Conservation (phyloP, 2,329 filamentous ascomycete species). For the Neofusicoccum kwambonambiense region DNA sequence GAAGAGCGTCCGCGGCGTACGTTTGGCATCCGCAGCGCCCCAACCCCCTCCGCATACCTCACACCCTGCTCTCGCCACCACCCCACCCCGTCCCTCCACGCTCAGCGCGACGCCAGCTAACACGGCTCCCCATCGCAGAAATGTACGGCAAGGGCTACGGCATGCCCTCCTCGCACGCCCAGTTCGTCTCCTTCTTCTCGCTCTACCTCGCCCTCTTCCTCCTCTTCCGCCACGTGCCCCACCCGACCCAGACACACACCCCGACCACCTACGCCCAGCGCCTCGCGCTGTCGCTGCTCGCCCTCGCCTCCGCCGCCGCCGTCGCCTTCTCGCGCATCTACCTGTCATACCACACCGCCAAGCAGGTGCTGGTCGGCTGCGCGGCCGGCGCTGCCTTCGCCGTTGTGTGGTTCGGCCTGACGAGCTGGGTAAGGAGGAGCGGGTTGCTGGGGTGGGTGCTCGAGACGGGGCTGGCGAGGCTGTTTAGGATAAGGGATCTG, state of each 20-base stretch:
- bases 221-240: conserved; percentile 66
- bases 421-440: conserved; percentile 61
- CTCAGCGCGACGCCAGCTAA: too few relatives aligned
- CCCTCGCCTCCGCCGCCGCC: conserved; percentile 42
- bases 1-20: conserved; percentile 82
- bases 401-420: conserved; percentile 74
- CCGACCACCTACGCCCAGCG: conserved; percentile 65
- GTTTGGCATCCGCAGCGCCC: conserved; percentile 25
- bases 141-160: conserved; percentile 91
- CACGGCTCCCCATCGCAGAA: conserved; percentile 40
- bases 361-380: conserved; percentile 81
- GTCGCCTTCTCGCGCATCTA: conserved; percentile 84
- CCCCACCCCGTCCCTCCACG: not conserved
- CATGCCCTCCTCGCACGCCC: conserved; percentile 94
- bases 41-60: not conserved
- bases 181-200: conserved; percentile 92
- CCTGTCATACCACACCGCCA: conserved; percentile 85
- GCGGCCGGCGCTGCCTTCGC: conserved; percentile 70
- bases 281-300: conserved; percentile 47
- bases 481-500: conserved; percentile 76
- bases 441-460: conserved; percentile 74
- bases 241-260: conserved; percentile 47
- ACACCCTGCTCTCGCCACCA: conserved; percentile 10
- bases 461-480: conserved; percentile 62
- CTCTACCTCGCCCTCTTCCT: conserved; percentile 82